These are phyloP conservation scores for Trichoderma sp. DNA, from an alignment of 2,329 filamentous ascomycete species.

Conservation along the genomic window DNA sequence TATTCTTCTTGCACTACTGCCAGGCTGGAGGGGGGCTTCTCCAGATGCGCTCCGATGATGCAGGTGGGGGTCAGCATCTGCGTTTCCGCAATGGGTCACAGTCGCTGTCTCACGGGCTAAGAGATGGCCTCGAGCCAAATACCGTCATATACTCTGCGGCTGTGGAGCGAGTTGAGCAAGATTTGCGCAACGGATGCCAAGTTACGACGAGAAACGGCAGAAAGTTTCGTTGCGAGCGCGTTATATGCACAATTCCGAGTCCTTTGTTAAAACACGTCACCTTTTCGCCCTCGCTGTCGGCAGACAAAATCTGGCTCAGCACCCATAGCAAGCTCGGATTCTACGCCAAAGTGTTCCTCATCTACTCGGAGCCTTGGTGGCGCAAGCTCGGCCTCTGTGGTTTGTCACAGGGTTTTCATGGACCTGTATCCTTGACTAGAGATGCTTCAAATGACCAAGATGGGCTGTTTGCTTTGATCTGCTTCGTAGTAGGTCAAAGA, in stretches of 20 bases:
- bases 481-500: constrained; percentile 46
- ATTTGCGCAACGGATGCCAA: not conserved
- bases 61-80: not conserved
- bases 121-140: constrained; percentile 36
- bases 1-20: constrained; percentile 18
- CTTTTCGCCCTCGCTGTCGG: constrained; percentile 38
- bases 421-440: constrained; percentile 46
- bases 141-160: not conserved
- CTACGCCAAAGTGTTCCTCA: constrained; percentile 49
- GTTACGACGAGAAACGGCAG: not conserved
- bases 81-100: constrained; percentile 5
- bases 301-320: constrained; percentile 41
- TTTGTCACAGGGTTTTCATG: constrained; percentile 30
- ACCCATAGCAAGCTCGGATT: constrained; percentile 46
- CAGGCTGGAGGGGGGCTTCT: constrained; percentile 6
- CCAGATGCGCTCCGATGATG: constrained; percentile 13
- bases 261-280: constrained; percentile 30
- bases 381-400: constrained; percentile 36
- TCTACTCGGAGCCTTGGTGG: constrained; percentile 43
- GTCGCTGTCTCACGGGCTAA: not conserved
- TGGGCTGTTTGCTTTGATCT: constrained; percentile 43
- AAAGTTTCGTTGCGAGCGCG: not conserved
- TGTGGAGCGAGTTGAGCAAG: not conserved
- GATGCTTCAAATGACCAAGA: constrained; percentile 44
- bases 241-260: constrained; percentile 5